phyloP scores from a whole-genome alignment of 345 rosid species.

The Murraya paniculata region DNA sequence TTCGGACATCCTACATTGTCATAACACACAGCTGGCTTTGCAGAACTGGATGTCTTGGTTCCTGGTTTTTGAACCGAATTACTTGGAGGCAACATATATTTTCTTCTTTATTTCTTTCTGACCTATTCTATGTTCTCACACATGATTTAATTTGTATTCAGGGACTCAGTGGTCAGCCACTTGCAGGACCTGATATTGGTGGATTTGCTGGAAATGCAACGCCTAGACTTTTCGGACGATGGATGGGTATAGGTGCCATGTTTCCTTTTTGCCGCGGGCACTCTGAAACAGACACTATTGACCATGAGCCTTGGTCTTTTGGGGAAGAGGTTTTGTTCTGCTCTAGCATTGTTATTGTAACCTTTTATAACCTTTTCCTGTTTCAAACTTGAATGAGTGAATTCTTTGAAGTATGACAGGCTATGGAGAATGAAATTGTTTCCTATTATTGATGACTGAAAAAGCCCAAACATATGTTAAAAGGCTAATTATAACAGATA shows the following conservation, averaged over 20 bases:
- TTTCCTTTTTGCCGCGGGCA: slow-evolving; percentile 95
- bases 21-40: neutral
- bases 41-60: slow-evolving; percentile 2
- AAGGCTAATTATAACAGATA: neutral
- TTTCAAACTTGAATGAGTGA: neutral
- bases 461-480: neutral
- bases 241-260: slow-evolving; percentile 96
- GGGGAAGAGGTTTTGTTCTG: slow-evolving; percentile 76
- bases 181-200: slow-evolving; percentile 97
- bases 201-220: slow-evolving; percentile 91
- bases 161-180: slow-evolving; percentile 96
- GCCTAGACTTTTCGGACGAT: slow-evolving; percentile 81
- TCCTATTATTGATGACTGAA: neutral
- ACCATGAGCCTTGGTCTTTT: slow-evolving; percentile 97
- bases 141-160: slow-evolving; percentile 24
- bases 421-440: too few species aligned
- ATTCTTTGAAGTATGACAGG: neutral
- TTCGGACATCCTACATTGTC: neutral
- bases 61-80: neutral
- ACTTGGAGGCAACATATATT: neutral
- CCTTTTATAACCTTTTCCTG: neutral
- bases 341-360: neutral
- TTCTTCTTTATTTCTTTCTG: neutral
- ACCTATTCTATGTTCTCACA: neutral
- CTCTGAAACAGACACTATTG: slow-evolving; percentile 58